These are phyloP conservation scores for Hygrophila difformis DNA, from an alignment of 257 asterid genomes.

Conservation along the genomic window DNA sequence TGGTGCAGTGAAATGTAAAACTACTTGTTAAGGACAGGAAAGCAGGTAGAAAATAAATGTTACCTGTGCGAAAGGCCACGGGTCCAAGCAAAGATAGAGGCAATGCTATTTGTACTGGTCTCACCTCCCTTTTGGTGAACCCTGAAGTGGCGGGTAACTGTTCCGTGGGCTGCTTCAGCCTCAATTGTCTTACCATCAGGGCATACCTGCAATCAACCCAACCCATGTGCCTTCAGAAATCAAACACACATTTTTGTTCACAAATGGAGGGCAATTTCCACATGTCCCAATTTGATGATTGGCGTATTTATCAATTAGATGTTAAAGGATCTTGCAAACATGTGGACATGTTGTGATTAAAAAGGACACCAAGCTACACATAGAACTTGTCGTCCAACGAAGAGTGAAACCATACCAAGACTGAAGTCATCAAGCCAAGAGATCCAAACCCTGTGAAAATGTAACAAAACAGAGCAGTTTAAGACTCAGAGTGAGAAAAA, in stretches of 20 bases:
- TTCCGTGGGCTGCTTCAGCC: slow-evolving; percentile 99
- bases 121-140: slow-evolving; percentile 99
- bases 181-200: slow-evolving; percentile 99
- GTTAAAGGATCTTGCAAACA: too few relatives aligned
- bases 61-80: slow-evolving; percentile 99
- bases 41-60: neutral
- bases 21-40: too few relatives aligned
- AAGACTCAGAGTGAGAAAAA: neutral
- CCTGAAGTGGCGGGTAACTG: slow-evolving; percentile 94
- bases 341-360: too few relatives aligned
- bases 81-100: slow-evolving; percentile 98
- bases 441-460: slow-evolving; percentile 82
- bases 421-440: slow-evolving; percentile 98
- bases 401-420: slow-evolving; percentile 69
- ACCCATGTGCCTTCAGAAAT: slow-evolving; percentile 17
- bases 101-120: slow-evolving; percentile 98
- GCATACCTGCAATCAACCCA: slow-evolving; percentile 54
- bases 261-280: neutral
- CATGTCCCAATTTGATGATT: neutral
- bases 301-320: too few relatives aligned
- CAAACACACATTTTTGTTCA: neutral
- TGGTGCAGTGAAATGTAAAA: too few relatives aligned
- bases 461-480: slow-evolving; percentile 9
- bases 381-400: too few relatives aligned
- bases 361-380: too few relatives aligned